Conservation (phyloP, 1,139 yeast species). For the Kodamaea sp. region DNA sequence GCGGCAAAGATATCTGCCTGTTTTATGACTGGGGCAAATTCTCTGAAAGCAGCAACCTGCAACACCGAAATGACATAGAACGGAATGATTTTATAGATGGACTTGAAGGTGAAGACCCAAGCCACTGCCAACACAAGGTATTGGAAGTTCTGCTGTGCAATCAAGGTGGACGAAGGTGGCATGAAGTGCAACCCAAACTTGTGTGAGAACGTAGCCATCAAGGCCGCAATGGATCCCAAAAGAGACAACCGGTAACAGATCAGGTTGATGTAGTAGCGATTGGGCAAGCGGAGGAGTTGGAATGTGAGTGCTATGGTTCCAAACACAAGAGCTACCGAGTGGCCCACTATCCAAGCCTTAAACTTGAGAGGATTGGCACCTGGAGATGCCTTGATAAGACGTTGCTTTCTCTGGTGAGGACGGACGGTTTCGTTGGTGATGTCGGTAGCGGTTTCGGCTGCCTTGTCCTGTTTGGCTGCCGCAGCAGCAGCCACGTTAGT, state of each 20-base stretch:
- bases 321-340: slow-evolving; percentile 46
- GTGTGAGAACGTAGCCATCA: slow-evolving; percentile 55
- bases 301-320: slow-evolving; percentile 51
- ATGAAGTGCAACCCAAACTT: slow-evolving; percentile 53
- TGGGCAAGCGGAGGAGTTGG: slow-evolving; percentile 48
- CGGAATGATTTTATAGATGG: slow-evolving; percentile 67
- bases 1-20: slow-evolving; percentile 44
- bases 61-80: slow-evolving; percentile 55
- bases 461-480: neutral
- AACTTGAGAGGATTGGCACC: slow-evolving; percentile 46
- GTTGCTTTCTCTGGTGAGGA: slow-evolving; percentile 29
- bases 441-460: slow-evolving; percentile 6
- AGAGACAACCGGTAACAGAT: slow-evolving; percentile 54
- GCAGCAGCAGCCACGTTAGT: slow-evolving; percentile 6
- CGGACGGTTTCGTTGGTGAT: slow-evolving; percentile 27
- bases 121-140: slow-evolving; percentile 51
- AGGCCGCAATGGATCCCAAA: slow-evolving; percentile 57
- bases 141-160: slow-evolving; percentile 73
- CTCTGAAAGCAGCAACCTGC: slow-evolving; percentile 49
- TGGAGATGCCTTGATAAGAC: slow-evolving; percentile 40
- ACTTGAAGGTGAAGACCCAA: slow-evolving; percentile 66
- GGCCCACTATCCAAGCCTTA: slow-evolving; percentile 65
- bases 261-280: slow-evolving; percentile 46
- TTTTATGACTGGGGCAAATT: slow-evolving; percentile 43
- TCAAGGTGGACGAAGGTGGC: slow-evolving; percentile 58